Conservation (phyloP, 306 rosid species). For the Casuarina equisetifolia region DNA sequence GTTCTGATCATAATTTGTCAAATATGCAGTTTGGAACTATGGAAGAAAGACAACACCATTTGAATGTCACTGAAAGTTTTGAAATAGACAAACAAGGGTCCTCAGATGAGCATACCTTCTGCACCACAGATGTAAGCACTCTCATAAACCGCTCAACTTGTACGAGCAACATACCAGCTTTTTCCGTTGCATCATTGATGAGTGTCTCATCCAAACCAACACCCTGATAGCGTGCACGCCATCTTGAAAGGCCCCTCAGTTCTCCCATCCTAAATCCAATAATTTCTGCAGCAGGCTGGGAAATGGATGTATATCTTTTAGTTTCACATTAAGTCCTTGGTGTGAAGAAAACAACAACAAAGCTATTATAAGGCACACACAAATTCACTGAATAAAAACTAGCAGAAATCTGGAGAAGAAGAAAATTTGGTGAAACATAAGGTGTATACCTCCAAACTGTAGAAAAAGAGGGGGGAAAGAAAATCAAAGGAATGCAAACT, state of each 20-base stretch:
- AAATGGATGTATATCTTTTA: conserved; percentile 28
- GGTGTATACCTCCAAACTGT: neutral
- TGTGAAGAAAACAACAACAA: conserved; percentile 6
- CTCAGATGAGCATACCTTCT: conserved; percentile 65
- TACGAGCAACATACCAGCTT: conserved; percentile 91
- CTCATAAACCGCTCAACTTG: conserved; percentile 92
- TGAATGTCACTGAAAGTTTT: conserved; percentile 15
- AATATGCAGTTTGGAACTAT: neutral
- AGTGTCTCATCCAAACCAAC: conserved; percentile 90
- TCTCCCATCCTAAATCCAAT: conserved; percentile 96
- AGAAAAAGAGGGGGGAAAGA: neutral
- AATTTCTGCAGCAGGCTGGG: conserved; percentile 93
- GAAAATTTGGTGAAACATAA: neutral
- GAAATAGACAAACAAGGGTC: conserved; percentile 1
- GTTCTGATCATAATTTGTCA: neutral
- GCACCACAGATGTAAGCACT: conserved; percentile 88
- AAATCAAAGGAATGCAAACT: conserved; percentile 2
- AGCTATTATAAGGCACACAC: neutral
- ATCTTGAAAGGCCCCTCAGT: conserved; percentile 89
- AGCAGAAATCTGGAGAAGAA: neutral
- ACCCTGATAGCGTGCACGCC: conserved; percentile 77
- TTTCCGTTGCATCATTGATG: conserved; percentile 70
- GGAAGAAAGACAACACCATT: neutral
- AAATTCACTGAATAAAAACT: neutral
- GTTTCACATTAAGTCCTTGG: conserved; percentile 26